Evolutionary conservation across 139 green algal species (phyloP), one percentile per base, ranked within the genome.

Genomic region (Klebsormidium nitens): DNA sequence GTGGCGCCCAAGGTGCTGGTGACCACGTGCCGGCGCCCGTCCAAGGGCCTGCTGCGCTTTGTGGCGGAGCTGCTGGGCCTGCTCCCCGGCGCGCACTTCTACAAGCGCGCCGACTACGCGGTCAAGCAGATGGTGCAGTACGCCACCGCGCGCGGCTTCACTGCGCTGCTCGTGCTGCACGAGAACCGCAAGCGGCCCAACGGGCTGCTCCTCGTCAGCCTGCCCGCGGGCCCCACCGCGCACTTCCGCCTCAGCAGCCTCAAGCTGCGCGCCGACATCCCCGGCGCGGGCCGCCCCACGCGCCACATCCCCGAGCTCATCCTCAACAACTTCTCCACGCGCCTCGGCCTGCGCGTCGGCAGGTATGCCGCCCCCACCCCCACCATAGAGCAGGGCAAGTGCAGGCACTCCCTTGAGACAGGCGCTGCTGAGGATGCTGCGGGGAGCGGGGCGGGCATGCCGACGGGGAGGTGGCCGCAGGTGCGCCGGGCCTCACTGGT

Each of bases 321-420:
- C 31, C 75, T 83, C 17, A 83, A 83, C 57, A 83, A 83, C 66
- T 83, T 83, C 76, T 67, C 32, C 52, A 83, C 77, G 5, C n/a
- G 38, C 38, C 66, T 81, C 4, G 74, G 74, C 0, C 67, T 77
- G 37, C 66, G 74, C 34, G 66, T 81, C 0, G 74, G 72, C 59
- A 73, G 72, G 72, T 79, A 34, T 6, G 46, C 32, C 14, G 5
- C 40, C 31, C 42, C 29, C 5, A 46, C 31, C 14, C 14, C 17
- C 14, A 46, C 29, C 56, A 35, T 17, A 64, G n/a, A n/a, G n/a
- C n/a, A n/a, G n/a, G n/a, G n/a, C n/a, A n/a, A n/a, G n/a, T n/a
- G n/a, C n/a, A n/a, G n/a, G n/a, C n/a, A n/a, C n/a, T n/a, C n/a
- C n/a, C n/a, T n/a, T n/a, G n/a, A n/a, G n/a, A n/a, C n/a, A n/a